A percentile compares a stretch with the other conserved stretches of the same genome.
Evolutionary conservation across 345 rosid genomes (phyloP).

Genomic region (Angophora floribunda): DNA sequence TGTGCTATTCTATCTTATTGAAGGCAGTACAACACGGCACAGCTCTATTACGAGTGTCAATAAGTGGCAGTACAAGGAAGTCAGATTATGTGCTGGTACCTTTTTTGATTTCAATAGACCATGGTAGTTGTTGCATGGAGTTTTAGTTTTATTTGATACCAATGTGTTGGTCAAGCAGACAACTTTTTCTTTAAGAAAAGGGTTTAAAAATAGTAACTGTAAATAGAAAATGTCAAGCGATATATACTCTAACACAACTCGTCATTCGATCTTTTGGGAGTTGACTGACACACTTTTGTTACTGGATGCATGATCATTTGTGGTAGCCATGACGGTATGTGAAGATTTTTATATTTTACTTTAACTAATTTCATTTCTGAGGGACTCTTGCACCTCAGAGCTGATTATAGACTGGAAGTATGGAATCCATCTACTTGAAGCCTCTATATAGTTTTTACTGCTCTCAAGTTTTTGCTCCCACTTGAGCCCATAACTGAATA

Average conservation of each 20-base stretch:
- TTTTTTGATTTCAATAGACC: not conserved
- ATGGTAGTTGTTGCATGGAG: not conserved
- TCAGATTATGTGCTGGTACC: slow-evolving; percentile 75
- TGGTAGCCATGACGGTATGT: not conserved
- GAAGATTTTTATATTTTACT: not conserved
- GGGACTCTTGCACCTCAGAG: not conserved
- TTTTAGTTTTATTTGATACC: not conserved
- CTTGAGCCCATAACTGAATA: not conserved
- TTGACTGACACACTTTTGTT: not conserved
- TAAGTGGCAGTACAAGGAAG: slow-evolving; percentile 32
- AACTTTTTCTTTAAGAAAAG: not conserved
- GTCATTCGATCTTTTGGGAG: not conserved
- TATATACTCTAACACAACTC: not conserved
- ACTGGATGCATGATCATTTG: not conserved
- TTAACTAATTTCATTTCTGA: not conserved
- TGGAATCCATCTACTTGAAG: not conserved
- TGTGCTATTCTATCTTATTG: slow-evolving; percentile 11
- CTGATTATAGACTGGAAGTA: not conserved
- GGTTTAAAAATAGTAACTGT: not conserved
- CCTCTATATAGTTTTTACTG: not conserved
- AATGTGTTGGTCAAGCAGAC: not conserved
- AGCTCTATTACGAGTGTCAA: slow-evolving; percentile 69
- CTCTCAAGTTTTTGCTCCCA: not conserved
- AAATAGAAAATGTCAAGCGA: not conserved
- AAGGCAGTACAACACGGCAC: slow-evolving; percentile 65